Evolutionary conservation across 2,329 filamentous ascomycete genomes (phyloP), one percentile per base, ranked within the genome.

Genomic region (Fusarium sp.): DNA sequence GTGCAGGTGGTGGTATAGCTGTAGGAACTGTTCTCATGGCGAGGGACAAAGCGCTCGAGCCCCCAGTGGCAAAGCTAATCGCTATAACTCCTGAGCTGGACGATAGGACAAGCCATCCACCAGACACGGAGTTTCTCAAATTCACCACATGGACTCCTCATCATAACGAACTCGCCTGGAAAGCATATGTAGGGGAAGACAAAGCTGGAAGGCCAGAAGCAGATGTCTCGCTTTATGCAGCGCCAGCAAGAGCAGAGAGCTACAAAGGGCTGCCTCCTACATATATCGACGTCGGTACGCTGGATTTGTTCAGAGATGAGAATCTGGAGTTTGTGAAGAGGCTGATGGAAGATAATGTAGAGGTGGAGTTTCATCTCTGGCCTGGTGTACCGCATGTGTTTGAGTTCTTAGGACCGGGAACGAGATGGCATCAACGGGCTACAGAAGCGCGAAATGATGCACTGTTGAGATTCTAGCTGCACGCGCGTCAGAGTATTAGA

Each of bases 281-380:
- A 2, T 75, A 67, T 16, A 56, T 75, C 4, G 73, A 74, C 1
- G 53, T 75, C 1, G 73, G 73, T 2, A 61, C 62, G 1, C 16
- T 75, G 10, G 73, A 75, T 9, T 8, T 75, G 11, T 74, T 75
- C 20, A 50, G 71, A 1, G 62, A 74, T 2, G 73, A 75, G 45
- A 29, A 45, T 6, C 14, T 75, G 10, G 66, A 64, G 11, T 73
- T 70, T 59, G 73, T 63, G 2, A 68, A 29, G n/a, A 61, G 73
- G 8, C 29, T 75, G 15, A 44, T 75, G 32, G 55, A 40, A 20
- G 71, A 70, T 16, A 38, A 75, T 6, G 64, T 74, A 2, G 66
- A 74, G n/a, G 64, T 74, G 7, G 73, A 75, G 54, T 63, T 75
- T 43, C 73, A 75, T 20, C 30, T 75, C 8, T 73, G 62, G 59